Conservation (phyloP, 805 yeast genomes). For the Candida maesae region DNA sequence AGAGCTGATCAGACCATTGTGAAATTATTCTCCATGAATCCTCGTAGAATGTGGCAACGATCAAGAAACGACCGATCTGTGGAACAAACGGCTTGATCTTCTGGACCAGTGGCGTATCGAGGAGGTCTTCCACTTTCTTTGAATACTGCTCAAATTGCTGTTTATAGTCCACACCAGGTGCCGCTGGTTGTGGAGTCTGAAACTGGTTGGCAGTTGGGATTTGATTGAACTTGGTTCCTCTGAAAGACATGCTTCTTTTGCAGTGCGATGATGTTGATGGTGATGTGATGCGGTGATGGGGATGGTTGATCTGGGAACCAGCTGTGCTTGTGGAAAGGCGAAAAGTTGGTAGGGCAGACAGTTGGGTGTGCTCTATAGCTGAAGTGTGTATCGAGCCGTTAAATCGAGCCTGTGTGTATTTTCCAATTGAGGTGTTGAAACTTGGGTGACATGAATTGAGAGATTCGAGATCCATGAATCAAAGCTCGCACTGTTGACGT, state of each 20-base stretch:
- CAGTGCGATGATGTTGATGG: too few species aligned
- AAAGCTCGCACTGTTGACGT: slow-evolving; percentile 16
- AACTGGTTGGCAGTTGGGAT: slow-evolving; percentile 25
- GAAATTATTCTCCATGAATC: slow-evolving; percentile 78
- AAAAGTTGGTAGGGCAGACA: too few species aligned
- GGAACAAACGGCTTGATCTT: slow-evolving; percentile 72
- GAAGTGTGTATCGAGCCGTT: too few species aligned
- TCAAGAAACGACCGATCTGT: slow-evolving; percentile 79
- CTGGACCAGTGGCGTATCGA: slow-evolving; percentile 45
- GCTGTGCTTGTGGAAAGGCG: not conserved
- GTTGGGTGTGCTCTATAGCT: too few species aligned
- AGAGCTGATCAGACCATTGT: slow-evolving; percentile 91
- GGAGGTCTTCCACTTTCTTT: slow-evolving; percentile 50
- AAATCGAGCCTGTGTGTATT: too few species aligned
- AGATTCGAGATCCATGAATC: too few species aligned
- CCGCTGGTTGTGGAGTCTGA: slow-evolving; percentile 12
- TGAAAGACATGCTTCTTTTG: slow-evolving; percentile 18
- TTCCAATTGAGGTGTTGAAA: too few species aligned
- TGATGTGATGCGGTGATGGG: not conserved
- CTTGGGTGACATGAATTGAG: too few species aligned
- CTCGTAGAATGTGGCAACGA: slow-evolving; percentile 91
- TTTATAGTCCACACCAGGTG: slow-evolving; percentile 18
- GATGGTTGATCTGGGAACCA: not conserved
- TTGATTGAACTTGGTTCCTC: slow-evolving; percentile 27
- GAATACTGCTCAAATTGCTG: slow-evolving; percentile 30